Conservation (phyloP, 257 asterid genomes). For the Nicotiana knightiana region DNA sequence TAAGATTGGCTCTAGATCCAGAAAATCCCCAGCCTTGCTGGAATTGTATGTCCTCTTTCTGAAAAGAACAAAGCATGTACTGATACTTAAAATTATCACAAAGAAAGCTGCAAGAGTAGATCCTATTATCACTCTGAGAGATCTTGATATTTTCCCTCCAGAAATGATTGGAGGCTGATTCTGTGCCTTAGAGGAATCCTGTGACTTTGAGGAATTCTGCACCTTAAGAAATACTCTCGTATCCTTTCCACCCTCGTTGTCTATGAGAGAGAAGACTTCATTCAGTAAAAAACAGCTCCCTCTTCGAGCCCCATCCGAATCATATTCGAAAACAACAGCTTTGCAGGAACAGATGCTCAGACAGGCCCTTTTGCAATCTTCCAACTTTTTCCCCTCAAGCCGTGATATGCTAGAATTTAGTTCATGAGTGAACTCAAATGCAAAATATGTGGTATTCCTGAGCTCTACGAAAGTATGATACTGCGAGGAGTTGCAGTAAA, state of each 20-base stretch:
- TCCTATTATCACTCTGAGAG: neutral
- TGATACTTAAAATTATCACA: neutral
- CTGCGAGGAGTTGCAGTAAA: neutral
- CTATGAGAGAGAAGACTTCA: neutral
- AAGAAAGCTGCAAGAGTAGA: neutral
- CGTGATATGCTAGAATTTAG: neutral
- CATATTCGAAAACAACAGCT: neutral
- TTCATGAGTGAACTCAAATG: neutral
- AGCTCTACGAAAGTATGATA: neutral
- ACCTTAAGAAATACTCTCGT: neutral
- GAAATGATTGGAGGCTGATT: neutral
- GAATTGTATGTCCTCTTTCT: neutral
- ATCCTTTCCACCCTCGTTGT: rapidly evolving
- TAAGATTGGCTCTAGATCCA: neutral
- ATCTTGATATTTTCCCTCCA: neutral
- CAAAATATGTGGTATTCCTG: neutral
- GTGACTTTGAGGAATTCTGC: neutral
- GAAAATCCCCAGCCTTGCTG: neutral
- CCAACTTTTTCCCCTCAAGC: neutral
- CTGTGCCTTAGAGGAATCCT: neutral
- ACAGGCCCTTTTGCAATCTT: slow-evolving; percentile 1
- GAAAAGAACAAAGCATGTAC: neutral
- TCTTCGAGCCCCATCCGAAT: neutral
- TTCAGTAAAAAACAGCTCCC: neutral
- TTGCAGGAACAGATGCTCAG: slow-evolving; percentile 3